phyloP scores from a whole-genome alignment of 139 green algal species.

The Picocystis salinarum region DNA sequence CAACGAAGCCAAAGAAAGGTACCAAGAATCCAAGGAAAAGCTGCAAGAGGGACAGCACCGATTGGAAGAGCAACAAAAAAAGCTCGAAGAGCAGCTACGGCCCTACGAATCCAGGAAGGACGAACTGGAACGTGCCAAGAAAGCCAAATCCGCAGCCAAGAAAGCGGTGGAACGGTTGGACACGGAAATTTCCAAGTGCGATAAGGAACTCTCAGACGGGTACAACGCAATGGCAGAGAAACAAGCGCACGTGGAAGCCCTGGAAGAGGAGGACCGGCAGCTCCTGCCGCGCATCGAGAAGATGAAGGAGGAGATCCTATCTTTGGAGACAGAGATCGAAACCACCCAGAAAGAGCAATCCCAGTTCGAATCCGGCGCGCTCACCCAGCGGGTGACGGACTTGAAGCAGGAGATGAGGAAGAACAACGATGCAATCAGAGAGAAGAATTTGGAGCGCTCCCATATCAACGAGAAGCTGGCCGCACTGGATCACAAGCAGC shows the following conservation, averaged over 20 bases:
- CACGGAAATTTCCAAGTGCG: neutral
- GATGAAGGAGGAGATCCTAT: slow-evolving; percentile 12
- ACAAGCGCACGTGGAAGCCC: neutral
- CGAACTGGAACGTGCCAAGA: slow-evolving; percentile 1
- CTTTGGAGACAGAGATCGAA: slow-evolving; percentile 18
- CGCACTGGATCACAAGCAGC: slow-evolving; percentile 4
- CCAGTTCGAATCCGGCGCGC: neutral
- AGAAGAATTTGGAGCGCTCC: too few relatives aligned
- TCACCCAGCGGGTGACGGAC: slow-evolving; percentile 6
- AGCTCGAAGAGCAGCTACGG: too few relatives aligned
- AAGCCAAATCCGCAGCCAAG: too few relatives aligned
- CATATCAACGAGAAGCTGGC: neutral
- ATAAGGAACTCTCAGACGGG: neutral
- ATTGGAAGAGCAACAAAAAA: too few relatives aligned
- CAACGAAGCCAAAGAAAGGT: slow-evolving; percentile 4
- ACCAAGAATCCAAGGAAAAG: slow-evolving; percentile 5
- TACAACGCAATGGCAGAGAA: neutral
- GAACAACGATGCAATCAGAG: slow-evolving; percentile 3
- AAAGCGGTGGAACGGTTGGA: slow-evolving; percentile 3
- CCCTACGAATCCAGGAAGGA: too few relatives aligned
- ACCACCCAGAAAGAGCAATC: neutral
- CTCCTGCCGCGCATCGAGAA: slow-evolving; percentile 2
- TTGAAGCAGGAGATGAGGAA: slow-evolving; percentile 4
- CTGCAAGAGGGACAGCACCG: neutral
- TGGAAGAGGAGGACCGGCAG: slow-evolving; percentile 5